These are phyloP conservation scores for Austroboletus novae-zelandiae DNA, from an alignment of 1,284 basidiomycete species.

Conservation along the genomic window DNA sequence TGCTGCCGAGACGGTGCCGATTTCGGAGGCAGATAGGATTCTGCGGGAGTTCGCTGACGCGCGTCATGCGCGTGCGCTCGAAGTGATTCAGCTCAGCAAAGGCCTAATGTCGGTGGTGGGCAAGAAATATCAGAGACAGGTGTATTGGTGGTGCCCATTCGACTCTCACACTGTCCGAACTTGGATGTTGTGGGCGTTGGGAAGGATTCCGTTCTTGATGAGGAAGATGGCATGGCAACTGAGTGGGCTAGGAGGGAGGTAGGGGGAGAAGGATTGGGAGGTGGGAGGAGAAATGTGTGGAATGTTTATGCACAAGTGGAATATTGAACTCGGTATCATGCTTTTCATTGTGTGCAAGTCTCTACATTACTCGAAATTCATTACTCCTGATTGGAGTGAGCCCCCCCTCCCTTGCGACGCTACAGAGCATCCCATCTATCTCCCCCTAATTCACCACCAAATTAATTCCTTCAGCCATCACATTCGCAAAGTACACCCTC, in stretches of 20 bases:
- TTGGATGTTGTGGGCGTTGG: conserved; percentile 17
- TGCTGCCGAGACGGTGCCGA: conserved; percentile 3
- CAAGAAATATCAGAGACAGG: conserved; percentile 9
- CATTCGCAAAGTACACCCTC: conserved; percentile 16
- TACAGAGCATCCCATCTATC: no score
- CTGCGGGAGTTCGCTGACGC: conserved; percentile 15
- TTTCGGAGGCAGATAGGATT: conserved; percentile 18
- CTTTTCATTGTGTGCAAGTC: no score
- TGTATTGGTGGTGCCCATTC: conserved; percentile 22
- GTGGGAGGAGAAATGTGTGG: no score
- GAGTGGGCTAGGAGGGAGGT: conserved; percentile 22
- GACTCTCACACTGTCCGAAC: conserved; percentile 9
- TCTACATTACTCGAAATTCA: no score
- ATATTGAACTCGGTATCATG: no score
- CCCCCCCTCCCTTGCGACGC: no score
- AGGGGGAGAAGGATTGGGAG: not conserved
- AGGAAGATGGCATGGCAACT: conserved; percentile 18
- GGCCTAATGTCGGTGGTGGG: conserved; percentile 9
- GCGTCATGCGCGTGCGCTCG: conserved; percentile 22
- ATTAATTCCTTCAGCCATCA: conserved; percentile 15
- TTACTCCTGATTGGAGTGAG: no score
- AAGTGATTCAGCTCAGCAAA: conserved; percentile 27
- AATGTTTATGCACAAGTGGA: no score
- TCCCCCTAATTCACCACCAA: conserved; percentile 2
- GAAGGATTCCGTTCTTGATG: conserved; percentile 12